Percentiles rank a stretch among this genome's conserved stretches.
These are phyloP conservation scores for Zoysia matrella DNA, from an alignment of 202 grass and related monocot genomes.

Conservation along the genomic window DNA sequence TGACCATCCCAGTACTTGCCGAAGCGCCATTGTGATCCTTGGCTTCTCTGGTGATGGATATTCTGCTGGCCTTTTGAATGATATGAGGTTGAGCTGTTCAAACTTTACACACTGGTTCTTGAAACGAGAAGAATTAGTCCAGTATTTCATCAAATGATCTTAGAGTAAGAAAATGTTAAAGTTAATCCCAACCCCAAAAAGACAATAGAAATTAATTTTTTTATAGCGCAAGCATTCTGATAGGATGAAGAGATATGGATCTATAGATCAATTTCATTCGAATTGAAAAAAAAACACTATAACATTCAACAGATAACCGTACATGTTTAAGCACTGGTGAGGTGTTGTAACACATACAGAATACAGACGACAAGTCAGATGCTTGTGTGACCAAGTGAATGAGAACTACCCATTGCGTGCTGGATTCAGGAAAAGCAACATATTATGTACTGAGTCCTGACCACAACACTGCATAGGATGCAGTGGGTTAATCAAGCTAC, in stretches of 20 bases:
- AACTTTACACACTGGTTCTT: conserved; percentile 12
- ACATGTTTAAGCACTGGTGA: not conserved
- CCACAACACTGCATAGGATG: not conserved
- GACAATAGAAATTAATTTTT: not conserved
- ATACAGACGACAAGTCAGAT: not conserved
- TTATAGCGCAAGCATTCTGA: not conserved
- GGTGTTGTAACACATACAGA: not conserved
- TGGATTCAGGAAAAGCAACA: not conserved
- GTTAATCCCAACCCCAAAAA: not conserved
- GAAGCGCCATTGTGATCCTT: conserved; percentile 55
- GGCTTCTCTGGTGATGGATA: conserved; percentile 3
- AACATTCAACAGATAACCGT: not conserved
- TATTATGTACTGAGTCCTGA: not conserved
- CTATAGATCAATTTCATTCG: not conserved
- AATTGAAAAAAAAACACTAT: not conserved
- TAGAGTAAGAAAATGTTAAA: not conserved
- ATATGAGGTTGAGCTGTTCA: conserved; percentile 6
- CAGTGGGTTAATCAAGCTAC: not conserved
- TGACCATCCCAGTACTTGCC: conserved; percentile 70
- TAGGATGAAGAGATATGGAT: not conserved
- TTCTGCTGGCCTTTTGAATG: conserved; percentile 5
- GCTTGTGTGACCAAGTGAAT: no score
- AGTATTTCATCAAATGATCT: not conserved
- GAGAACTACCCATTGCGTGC: not conserved
- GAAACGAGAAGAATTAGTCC: not conserved